phyloP scores from a whole-genome alignment of 2,329 filamentous ascomycete species.

The Fusarium buharicum region DNA sequence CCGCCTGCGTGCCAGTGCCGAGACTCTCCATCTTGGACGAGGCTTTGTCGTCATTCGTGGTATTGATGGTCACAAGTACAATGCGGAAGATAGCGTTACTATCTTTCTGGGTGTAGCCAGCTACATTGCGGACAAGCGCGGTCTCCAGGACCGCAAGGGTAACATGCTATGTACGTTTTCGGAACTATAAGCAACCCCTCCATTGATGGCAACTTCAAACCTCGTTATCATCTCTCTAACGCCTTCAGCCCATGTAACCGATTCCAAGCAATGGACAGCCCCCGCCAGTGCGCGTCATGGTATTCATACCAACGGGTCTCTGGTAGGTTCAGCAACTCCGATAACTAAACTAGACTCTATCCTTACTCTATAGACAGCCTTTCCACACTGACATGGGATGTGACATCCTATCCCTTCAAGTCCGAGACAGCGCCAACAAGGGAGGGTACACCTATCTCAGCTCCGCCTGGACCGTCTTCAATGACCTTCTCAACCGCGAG shows the following conservation, averaged over 20 bases:
- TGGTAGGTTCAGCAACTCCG: slow-evolving; percentile 50
- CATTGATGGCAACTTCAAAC: background rate
- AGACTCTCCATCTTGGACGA: slow-evolving; percentile 53
- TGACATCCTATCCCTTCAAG: slow-evolving; percentile 60
- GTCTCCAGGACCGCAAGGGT: slow-evolving; percentile 60
- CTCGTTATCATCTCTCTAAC: slow-evolving; percentile 21
- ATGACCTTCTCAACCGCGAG: slow-evolving; percentile 53
- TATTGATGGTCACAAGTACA: slow-evolving; percentile 59
- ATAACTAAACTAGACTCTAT: slow-evolving; percentile 4
- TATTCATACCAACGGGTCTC: slow-evolving; percentile 59
- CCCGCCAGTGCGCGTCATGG: slow-evolving; percentile 58
- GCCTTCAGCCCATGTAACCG: slow-evolving; percentile 58
- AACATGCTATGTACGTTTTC: slow-evolving; percentile 57
- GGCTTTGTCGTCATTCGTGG: slow-evolving; percentile 68
- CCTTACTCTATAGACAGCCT: slow-evolving; percentile 48
- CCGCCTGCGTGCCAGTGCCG: slow-evolving; percentile 50
- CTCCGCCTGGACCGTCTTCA: slow-evolving; percentile 57
- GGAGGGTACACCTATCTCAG: slow-evolving; percentile 60
- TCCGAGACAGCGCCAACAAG: slow-evolving; percentile 55
- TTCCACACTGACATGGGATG: slow-evolving; percentile 65
- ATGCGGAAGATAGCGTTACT: slow-evolving; percentile 63
- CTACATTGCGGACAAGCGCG: slow-evolving; percentile 65
- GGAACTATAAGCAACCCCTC: background rate
- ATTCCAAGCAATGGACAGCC: slow-evolving; percentile 58
- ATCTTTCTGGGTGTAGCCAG: slow-evolving; percentile 67